Conservation (phyloP, 2,329 filamentous ascomycete genomes). For the Microcyclosporella mali region DNA sequence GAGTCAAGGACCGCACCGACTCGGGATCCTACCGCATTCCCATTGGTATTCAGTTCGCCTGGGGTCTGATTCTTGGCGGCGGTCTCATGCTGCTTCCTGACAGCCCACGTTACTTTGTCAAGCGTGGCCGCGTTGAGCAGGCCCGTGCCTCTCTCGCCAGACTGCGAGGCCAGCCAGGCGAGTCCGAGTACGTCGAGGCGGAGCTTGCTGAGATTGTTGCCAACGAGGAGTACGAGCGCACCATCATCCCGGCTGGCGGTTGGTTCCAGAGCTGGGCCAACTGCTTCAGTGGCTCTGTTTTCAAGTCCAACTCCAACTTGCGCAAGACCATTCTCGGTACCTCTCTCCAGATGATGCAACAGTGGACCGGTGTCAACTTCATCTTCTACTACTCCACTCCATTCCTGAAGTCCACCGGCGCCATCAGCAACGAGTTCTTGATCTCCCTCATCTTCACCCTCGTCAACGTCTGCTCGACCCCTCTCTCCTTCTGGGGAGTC, state of each 20-base stretch:
- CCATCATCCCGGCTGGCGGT: slow-evolving; percentile 57
- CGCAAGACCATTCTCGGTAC: slow-evolving; percentile 44
- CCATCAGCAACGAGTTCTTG: slow-evolving; percentile 71
- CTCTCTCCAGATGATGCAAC: slow-evolving; percentile 47
- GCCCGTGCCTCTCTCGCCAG: slow-evolving; percentile 58
- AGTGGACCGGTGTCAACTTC: slow-evolving; percentile 82
- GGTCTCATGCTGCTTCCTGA: slow-evolving; percentile 76
- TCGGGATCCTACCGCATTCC: slow-evolving; percentile 72
- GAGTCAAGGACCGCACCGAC: slow-evolving; percentile 55
- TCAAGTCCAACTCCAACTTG: slow-evolving; percentile 45
- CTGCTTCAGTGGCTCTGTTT: slow-evolving; percentile 54
- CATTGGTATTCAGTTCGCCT: slow-evolving; percentile 71
- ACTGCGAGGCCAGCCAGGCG: slow-evolving; percentile 66
- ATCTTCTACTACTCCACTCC: slow-evolving; percentile 72
- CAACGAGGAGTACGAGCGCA: slow-evolving; percentile 79
- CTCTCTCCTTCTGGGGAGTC: slow-evolving; percentile 79
- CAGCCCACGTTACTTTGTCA: slow-evolving; percentile 79
- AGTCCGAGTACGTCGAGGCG: slow-evolving; percentile 68
- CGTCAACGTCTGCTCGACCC: slow-evolving; percentile 81
- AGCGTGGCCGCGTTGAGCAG: slow-evolving; percentile 61
- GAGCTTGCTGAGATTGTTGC: slow-evolving; percentile 82
- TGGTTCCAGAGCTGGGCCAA: slow-evolving; percentile 64
- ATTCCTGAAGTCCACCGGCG: slow-evolving; percentile 73
- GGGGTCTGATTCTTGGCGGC: slow-evolving; percentile 66
- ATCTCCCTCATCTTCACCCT: slow-evolving; percentile 81